These are phyloP conservation scores for Botrytis hyacinthi DNA, from an alignment of 2,329 filamentous ascomycete genomes.

Conservation along the genomic window DNA sequence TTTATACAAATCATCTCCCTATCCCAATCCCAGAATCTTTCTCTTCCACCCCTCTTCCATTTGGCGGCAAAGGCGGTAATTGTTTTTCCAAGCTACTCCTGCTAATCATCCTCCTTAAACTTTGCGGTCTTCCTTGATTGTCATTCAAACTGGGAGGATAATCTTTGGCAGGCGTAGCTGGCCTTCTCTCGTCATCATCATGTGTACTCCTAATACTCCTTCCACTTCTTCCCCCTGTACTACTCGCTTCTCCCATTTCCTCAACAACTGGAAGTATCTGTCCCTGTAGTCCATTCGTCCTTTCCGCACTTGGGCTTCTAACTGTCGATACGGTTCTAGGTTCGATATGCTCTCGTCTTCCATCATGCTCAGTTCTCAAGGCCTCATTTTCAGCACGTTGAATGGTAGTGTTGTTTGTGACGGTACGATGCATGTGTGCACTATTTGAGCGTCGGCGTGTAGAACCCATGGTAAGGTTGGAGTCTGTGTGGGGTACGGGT, in stretches of 20 bases:
- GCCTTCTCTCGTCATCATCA: conserved; percentile 34
- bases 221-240: conserved; percentile 57
- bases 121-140: not conserved
- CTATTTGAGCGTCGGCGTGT: conserved; percentile 29
- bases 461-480: conserved; percentile 32
- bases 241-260: conserved; percentile 77
- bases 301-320: conserved; percentile 55
- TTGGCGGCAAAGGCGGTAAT: conserved; percentile 53
- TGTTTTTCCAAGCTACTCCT: conserved; percentile 60
- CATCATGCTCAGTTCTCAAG: conserved; percentile 37
- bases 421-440: conserved; percentile 28
- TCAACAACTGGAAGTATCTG: conserved; percentile 79
- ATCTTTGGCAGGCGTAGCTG: conserved; percentile 29
- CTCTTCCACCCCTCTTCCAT: conserved; percentile 2
- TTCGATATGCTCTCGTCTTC: conserved; percentile 35
- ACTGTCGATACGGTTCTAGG: conserved; percentile 52
- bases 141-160: conserved; percentile 23
- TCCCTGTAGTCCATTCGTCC: conserved; percentile 53
- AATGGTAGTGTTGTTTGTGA: conserved; percentile 29
- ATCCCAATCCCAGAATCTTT: conserved; percentile 13
- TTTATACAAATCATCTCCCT: not conserved
- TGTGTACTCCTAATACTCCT: conserved; percentile 45
- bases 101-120: conserved; percentile 41
- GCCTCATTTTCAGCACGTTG: conserved; percentile 36
- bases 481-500: conserved; percentile 31